Conservation (phyloP, 2,329 filamentous ascomycete species). For the Aspergillus flavus region DNA sequence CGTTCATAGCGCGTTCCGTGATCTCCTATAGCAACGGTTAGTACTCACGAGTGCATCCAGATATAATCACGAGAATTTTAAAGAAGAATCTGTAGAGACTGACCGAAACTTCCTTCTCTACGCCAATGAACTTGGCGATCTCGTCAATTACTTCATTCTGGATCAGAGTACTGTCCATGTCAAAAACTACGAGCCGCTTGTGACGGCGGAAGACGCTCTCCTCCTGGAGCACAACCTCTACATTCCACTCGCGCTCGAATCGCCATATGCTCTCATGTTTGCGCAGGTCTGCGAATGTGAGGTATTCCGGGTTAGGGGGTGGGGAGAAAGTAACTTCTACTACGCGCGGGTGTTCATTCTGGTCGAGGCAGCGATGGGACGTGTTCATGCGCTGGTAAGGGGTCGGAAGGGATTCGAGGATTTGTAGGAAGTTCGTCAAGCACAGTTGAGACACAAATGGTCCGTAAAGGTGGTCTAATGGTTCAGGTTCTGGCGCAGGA, state of each 20-base stretch:
- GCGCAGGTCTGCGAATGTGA: slow-evolving; percentile 67
- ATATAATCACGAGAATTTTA: neutral
- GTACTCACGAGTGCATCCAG: neutral
- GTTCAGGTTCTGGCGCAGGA: slow-evolving; percentile 56
- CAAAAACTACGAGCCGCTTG: slow-evolving; percentile 88
- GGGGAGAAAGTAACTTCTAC: slow-evolving; percentile 57
- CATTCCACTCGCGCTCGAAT: slow-evolving; percentile 87
- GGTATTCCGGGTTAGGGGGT: slow-evolving; percentile 50
- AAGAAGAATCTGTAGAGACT: slow-evolving; percentile 36
- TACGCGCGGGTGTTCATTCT: slow-evolving; percentile 51
- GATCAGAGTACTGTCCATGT: slow-evolving; percentile 98
- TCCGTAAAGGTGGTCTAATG: slow-evolving; percentile 58
- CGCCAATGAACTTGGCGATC: slow-evolving; percentile 79
- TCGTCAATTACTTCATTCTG: slow-evolving; percentile 98
- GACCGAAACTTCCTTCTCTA: slow-evolving; percentile 75
- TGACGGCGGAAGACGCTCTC: slow-evolving; percentile 75
- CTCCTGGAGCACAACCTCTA: slow-evolving; percentile 76
- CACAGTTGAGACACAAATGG: slow-evolving; percentile 58
- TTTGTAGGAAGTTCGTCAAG: slow-evolving; percentile 58
- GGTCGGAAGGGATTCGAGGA: slow-evolving; percentile 52
- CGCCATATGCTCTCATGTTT: slow-evolving; percentile 80
- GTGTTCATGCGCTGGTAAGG: slow-evolving; percentile 53
- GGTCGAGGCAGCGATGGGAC: slow-evolving; percentile 52
- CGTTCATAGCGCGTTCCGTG: slow-evolving; percentile 91
- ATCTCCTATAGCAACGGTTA: slow-evolving; percentile 60